A percentile compares a stretch with the other conserved stretches of the same genome.
These are phyloP conservation scores for Phytophthora hibernalis DNA, from an alignment of 352 stramenopile species.

Conservation along the genomic window DNA sequence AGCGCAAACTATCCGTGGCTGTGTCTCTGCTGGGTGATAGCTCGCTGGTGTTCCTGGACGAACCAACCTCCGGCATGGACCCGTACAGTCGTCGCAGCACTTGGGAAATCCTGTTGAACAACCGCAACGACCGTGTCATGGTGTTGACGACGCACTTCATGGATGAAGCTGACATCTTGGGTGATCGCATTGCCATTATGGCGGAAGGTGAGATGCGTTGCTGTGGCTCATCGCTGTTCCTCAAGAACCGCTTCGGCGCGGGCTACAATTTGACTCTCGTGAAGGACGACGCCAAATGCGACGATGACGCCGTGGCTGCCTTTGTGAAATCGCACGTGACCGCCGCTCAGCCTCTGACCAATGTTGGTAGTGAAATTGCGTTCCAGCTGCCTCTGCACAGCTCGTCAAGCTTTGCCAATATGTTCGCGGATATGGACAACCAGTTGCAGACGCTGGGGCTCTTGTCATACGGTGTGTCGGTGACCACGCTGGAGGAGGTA, in stretches of 20 bases:
- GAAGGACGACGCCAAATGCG: constrained; percentile 47
- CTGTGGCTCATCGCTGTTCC: too few species aligned
- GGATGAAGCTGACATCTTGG: too few species aligned
- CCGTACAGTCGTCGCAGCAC: constrained; percentile 94
- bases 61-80: constrained; percentile 95
- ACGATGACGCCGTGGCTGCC: constrained; percentile 22
- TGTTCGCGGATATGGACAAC: constrained; percentile 69
- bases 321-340: constrained; percentile 44
- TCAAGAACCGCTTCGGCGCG: too few species aligned
- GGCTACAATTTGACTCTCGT: too few species aligned
- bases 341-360: constrained; percentile 51
- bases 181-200: too few species aligned
- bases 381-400: constrained; percentile 64
- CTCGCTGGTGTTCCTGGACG: constrained; percentile 86
- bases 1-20: constrained; percentile 89
- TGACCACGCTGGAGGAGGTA: constrained; percentile 83
- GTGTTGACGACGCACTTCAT: constrained; percentile 92
- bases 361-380: constrained; percentile 72
- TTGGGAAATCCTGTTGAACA: constrained; percentile 81
- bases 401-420: constrained; percentile 48
- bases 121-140: constrained; percentile 64
- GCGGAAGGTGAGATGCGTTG: too few species aligned
- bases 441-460: constrained; percentile 40
- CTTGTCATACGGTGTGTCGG: constrained; percentile 69
- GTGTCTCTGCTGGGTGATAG: constrained; percentile 86